Evolutionary conservation across 169 alveolate genomes (phyloP).

Genomic region (Cryptosporidium meleagridis): DNA sequence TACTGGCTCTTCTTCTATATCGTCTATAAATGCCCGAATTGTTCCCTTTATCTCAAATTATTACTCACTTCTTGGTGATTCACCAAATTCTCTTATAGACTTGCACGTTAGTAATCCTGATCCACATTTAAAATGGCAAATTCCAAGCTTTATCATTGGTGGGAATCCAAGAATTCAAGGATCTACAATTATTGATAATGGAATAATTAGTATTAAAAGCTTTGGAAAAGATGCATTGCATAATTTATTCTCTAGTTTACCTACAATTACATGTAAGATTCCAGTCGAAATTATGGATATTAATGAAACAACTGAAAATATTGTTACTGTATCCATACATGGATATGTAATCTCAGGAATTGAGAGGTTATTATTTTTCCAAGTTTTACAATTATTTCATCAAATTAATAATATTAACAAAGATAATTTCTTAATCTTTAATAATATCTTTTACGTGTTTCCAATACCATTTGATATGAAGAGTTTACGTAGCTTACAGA

Average conservation of each 20-base stretch:
- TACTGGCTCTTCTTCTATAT: neutral
- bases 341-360: constrained; percentile 18
- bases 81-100: constrained; percentile 44
- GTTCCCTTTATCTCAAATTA: constrained; percentile 62
- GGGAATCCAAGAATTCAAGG: constrained; percentile 44
- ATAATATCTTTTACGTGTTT: constrained; percentile 44
- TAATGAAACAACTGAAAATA: neutral
- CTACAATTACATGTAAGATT: constrained; percentile 56
- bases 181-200: constrained; percentile 33
- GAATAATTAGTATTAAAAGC: constrained; percentile 17
- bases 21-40: constrained; percentile 35
- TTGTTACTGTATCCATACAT: constrained; percentile 37
- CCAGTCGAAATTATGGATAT: constrained; percentile 66
- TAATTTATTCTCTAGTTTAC: constrained; percentile 17
- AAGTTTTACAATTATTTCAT: constrained; percentile 33
- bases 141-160: constrained; percentile 37
- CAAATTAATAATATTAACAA: neutral
- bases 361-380: constrained; percentile 53
- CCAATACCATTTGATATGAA: constrained; percentile 19
- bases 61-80: constrained; percentile 64
- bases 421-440: neutral
- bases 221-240: neutral
- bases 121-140: constrained; percentile 38
- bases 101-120: constrained; percentile 10
- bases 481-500: neutral